Conservation (phyloP, 176 grass and related monocot species). For the Oryza officinalis region DNA sequence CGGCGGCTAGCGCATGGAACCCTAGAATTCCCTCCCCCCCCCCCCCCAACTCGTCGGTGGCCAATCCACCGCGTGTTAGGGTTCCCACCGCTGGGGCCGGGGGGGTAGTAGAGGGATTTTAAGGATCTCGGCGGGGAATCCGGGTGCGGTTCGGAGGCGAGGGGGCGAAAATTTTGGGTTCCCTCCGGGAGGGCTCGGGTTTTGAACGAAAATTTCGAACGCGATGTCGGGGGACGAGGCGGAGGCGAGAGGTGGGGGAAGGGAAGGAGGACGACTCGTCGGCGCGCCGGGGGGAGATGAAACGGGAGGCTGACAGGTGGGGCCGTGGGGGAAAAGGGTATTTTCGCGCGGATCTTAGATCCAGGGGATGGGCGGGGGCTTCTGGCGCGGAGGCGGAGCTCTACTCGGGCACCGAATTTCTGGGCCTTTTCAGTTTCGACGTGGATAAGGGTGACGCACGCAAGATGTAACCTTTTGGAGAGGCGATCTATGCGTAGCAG, state of each 20-base stretch:
- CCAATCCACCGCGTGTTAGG: constrained; percentile 22
- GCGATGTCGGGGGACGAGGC: not conserved
- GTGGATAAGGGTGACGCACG: not conserved
- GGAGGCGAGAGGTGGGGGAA: not conserved
- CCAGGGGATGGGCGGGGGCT: not conserved
- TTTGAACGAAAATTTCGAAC: constrained; percentile 53
- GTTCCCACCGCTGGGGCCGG: constrained; percentile 11
- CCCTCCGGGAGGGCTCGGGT: constrained; percentile 28
- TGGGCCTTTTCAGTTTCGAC: not conserved
- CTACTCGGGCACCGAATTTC: not conserved
- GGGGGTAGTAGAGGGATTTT: not conserved
- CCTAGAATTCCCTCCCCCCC: not conserved
- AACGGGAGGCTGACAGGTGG: constrained; percentile 19
- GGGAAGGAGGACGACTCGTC: constrained; percentile 29
- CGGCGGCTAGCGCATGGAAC: not conserved
- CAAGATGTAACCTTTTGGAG: too few species aligned
- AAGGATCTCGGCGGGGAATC: constrained; percentile 35
- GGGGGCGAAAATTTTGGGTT: constrained; percentile 32
- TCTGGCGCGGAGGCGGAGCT: not conserved
- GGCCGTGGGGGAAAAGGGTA: not conserved
- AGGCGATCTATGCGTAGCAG: too few species aligned
- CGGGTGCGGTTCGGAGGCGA: not conserved
- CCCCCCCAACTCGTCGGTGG: constrained; percentile 10
- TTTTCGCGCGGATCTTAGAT: constrained; percentile 54
- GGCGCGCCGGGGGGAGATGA: not conserved